Evolutionary conservation across 768 basidiomycete genomes (phyloP), one percentile per base, ranked within the genome.

Genomic region (Omphalotus guepiniiformis): DNA sequence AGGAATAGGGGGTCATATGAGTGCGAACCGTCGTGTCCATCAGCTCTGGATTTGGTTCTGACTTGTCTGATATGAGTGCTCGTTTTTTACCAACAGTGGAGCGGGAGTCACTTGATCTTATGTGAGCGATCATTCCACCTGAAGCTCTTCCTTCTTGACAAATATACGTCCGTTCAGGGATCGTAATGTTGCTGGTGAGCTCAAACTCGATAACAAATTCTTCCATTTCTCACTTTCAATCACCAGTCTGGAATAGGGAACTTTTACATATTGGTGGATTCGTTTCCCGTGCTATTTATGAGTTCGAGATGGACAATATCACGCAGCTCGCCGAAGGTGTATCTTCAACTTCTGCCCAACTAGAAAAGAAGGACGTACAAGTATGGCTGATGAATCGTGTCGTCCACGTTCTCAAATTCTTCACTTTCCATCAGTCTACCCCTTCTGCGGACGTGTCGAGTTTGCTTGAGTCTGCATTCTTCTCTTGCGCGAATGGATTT

Each of bases 21-120:
- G 68, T 36, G 23, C 40, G 25, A n/a, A n/a, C n/a, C n/a, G n/a
- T n/a, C n/a, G n/a, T n/a, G n/a, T n/a, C n/a, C n/a, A n/a, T n/a
- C n/a, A n/a, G n/a, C n/a, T n/a, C n/a, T n/a, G n/a, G n/a, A n/a
- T n/a, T n/a, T n/a, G n/a, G 11, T 27, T 11, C 23, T 37, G 7
- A 46, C 6, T 79, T 77, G 2, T 81, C 81, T 0, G 79, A 84
- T 49, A 72, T 86, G 56, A 73, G 91, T 0, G 84, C 88, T 7
- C 74, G 93, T 2, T 96, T 96, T 59, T 94, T 98, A 48, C 90
- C 93, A 8, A 97, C 94, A 0, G 94, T 98, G 6, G 95, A 98
- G 63, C 79, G 95, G 52, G 95, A 98, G 67, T 88, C 87, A 0
- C 86, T 94, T 53, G 93, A 91, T 64, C 70, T 94, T 25, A 85